Base-by-base conservation (phyloP, 2,329 filamentous ascomycete genomes). In the Emericellopsis cladophorae region DNA sequence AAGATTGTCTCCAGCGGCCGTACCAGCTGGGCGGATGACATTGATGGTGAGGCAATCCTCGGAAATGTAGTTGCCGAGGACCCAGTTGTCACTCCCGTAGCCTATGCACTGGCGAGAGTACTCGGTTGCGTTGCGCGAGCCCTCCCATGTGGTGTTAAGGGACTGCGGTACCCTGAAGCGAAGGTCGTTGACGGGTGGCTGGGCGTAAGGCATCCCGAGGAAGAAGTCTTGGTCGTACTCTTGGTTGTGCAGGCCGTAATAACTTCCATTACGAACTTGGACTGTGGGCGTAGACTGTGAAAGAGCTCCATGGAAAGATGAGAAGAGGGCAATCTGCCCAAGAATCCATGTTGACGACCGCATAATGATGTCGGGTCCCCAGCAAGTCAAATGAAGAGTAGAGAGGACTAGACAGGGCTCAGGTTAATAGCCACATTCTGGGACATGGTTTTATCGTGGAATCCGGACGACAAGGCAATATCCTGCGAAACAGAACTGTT, bases 81-180 rank as follows among this genome's bases (percentile, higher is more conserved):
- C 59, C 9, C 21, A 14, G 26, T 39, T 39, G 26, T 39, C 37
- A 5, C 57, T 55, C 0, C 56, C 55, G 44, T 67, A 70, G 45
- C 70, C 65, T 54, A 66, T 64, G 46, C 67, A 71, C 44, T 60
- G 67, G 46, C 61, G 56, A 1, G 66, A 62, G 41, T 68, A 67
- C 24, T 54, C 44, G 0, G 57, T 66, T 1, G 65, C 65, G 42
- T 61, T 54, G 9, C 61, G 54, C n/a, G 59, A 50, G 0, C 51
- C 61, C 3, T 55, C 46, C 31, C 66, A 68, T 0, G 62, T 58
- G 12, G 54, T 46, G 40, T 65, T 60, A n/a, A 65, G 40, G 18
- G 57, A 53, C 37, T 55, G 48, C 1, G 62, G 61, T 52, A 55
- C 54, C 15, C 54, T 53, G 41, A 59, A 67, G 2, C 62, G 54